A percentile compares a stretch with the other conserved stretches of the same genome.
Evolutionary conservation across 2,329 filamentous ascomycete species (phyloP).

Genomic region (Teratosphaeria pseudoeucalypti): DNA sequence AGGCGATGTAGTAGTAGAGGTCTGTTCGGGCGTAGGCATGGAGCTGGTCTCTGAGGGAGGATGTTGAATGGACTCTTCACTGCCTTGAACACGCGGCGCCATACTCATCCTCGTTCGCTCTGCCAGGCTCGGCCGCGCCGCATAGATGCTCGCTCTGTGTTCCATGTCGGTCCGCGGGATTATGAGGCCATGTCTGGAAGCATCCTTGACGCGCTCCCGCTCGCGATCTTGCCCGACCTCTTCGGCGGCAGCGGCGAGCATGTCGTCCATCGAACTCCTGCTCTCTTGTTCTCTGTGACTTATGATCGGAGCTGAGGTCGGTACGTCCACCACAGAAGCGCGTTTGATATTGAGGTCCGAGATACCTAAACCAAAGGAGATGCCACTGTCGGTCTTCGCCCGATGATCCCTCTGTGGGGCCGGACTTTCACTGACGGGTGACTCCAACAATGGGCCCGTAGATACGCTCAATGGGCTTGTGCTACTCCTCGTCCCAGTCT

Average conservation of each 20-base stretch:
- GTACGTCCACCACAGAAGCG: background rate
- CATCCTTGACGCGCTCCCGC: background rate
- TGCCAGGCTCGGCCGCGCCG: slow-evolving; percentile 30
- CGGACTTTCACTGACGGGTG: slow-evolving; percentile 2
- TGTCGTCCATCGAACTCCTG: background rate
- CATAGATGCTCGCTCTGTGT: background rate
- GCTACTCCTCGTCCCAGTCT: slow-evolving; percentile 13
- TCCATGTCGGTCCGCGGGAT: background rate
- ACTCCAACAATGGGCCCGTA: background rate
- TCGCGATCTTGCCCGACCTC: background rate
- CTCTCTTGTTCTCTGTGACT: background rate
- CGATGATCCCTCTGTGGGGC: background rate
- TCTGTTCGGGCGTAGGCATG: background rate
- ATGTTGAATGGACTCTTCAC: background rate
- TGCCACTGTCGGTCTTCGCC: background rate
- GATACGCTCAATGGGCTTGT: slow-evolving; percentile 5
- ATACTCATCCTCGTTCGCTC: slow-evolving; percentile 40
- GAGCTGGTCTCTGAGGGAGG: background rate
- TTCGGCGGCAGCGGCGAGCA: background rate
- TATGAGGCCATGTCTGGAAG: background rate
- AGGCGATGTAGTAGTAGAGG: background rate
- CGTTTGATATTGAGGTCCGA: background rate
- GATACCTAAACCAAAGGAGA: slow-evolving; percentile 2
- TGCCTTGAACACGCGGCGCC: slow-evolving; percentile 14
- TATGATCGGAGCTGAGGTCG: background rate